Evolutionary conservation across 345 rosid species (phyloP).

Genomic region (Sisymbrium irio): DNA sequence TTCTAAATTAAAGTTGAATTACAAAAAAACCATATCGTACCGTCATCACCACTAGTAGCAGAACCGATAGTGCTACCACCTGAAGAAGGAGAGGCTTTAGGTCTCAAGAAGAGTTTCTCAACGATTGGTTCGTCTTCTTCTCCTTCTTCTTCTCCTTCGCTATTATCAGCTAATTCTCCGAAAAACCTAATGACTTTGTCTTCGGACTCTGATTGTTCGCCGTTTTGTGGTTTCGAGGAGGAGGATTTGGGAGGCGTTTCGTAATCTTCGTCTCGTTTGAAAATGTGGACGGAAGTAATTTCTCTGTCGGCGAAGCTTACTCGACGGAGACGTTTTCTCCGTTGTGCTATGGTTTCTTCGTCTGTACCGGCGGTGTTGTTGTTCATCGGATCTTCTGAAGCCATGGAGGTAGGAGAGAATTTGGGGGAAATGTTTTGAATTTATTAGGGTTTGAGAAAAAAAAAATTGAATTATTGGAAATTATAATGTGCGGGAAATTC

Average conservation of each 20-base stretch:
- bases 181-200: conserved; percentile 48
- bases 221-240: conserved; percentile 22
- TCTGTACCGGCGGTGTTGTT: conserved; percentile 58
- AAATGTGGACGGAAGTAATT: conserved; percentile 85
- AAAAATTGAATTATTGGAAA: conserved; percentile 15
- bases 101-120: conserved; percentile 57
- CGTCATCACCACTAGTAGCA: conserved; percentile 59
- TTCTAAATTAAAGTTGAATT: too few relatives aligned
- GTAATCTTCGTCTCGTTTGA: conserved; percentile 85
- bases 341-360: conserved; percentile 64
- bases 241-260: conserved; percentile 61
- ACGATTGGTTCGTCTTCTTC: conserved; percentile 7
- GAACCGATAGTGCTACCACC: conserved; percentile 71
- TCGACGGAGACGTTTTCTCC: conserved; percentile 72
- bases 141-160: conserved; percentile 36
- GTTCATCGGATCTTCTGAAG: conserved; percentile 48
- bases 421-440: conserved; percentile 8
- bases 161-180: conserved; percentile 53
- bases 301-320: conserved; percentile 97
- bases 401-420: conserved; percentile 37
- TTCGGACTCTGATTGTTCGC: conserved; percentile 34
- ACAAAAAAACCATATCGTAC: conserved; percentile 33
- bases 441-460: conserved; percentile 31
- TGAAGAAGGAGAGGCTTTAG: conserved; percentile 70
- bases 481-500: conserved; percentile 30